Percentiles rank a stretch among this genome's conserved stretches.
These are phyloP conservation scores for Stemphylium vesicarium DNA, from an alignment of 2,329 filamentous ascomycete species.

Conservation along the genomic window DNA sequence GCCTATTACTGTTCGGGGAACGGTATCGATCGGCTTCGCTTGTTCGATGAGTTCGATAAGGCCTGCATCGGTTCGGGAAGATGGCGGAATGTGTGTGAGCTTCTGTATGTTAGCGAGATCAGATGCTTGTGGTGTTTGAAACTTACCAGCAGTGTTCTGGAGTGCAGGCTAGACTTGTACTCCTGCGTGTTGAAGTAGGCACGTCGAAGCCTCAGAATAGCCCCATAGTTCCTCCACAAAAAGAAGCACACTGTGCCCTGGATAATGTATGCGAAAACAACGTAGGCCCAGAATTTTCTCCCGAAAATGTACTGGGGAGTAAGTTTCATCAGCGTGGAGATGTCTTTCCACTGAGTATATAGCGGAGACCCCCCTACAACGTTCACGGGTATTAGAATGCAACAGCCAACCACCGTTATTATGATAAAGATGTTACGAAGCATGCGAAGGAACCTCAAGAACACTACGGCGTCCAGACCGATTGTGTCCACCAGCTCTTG, in stretches of 20 bases:
- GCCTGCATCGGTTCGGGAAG: conserved; percentile 82
- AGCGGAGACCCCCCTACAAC: conserved; percentile 52
- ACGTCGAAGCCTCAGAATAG: conserved; percentile 71
- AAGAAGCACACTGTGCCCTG: conserved; percentile 77
- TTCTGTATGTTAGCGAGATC: conserved; percentile 39
- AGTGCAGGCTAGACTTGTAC: conserved; percentile 85
- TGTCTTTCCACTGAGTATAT: conserved; percentile 36
- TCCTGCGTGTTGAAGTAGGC: conserved; percentile 84
- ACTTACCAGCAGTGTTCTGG: conserved; percentile 63
- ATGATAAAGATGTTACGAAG: conserved; percentile 84
- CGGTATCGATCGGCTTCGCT: conserved; percentile 74
- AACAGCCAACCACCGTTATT: conserved; percentile 74
- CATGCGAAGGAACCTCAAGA: conserved; percentile 87
- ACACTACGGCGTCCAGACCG: conserved; percentile 88
- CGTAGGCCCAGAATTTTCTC: conserved; percentile 63
- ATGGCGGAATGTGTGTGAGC: conserved; percentile 82
- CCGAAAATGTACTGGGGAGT: conserved; percentile 63
- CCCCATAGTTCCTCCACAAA: conserved; percentile 87
- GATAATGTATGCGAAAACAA: conserved; percentile 67
- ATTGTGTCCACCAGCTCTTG: conserved; percentile 78
- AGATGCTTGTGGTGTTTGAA: not conserved
- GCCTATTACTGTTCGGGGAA: conserved; percentile 80
- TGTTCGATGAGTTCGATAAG: conserved; percentile 81
- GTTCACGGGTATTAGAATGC: conserved; percentile 82
- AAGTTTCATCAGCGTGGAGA: conserved; percentile 56